Conservation (phyloP, 1,284 basidiomycete genomes). For the Nidula niveotomentosa region DNA sequence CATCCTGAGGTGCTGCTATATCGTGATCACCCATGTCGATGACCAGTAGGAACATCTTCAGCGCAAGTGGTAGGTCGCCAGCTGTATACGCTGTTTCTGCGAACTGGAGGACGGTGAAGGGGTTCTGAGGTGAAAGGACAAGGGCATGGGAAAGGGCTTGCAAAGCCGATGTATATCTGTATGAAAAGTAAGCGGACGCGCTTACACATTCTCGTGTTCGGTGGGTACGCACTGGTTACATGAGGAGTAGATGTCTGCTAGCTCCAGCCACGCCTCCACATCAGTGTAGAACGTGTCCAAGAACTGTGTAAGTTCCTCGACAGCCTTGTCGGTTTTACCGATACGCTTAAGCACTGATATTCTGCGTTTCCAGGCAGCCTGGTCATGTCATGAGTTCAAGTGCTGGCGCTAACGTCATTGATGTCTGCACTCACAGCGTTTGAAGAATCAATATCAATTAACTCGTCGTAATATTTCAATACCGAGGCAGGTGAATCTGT, state of each 20-base stretch:
- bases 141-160: slow-evolving; percentile 82
- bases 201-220: not conserved
- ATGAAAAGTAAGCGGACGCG: not conserved
- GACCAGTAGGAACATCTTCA: slow-evolving; percentile 82
- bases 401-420: too few relatives aligned
- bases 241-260: slow-evolving; percentile 86
- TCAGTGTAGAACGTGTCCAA: slow-evolving; percentile 95
- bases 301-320: slow-evolving; percentile 76
- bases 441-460: slow-evolving; percentile 70
- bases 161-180: slow-evolving; percentile 64
- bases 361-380: slow-evolving; percentile 85
- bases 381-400: not conserved
- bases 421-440: slow-evolving; percentile 62
- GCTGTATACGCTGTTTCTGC: slow-evolving; percentile 88
- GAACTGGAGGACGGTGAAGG: slow-evolving; percentile 78
- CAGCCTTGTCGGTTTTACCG: slow-evolving; percentile 65
- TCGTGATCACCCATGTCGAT: slow-evolving; percentile 83
- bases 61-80: slow-evolving; percentile 72
- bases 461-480: slow-evolving; percentile 67
- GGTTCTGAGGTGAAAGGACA: slow-evolving; percentile 83
- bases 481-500: slow-evolving; percentile 61
- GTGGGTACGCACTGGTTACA: slow-evolving; percentile 65
- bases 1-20: slow-evolving; percentile 38
- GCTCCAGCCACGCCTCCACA: slow-evolving; percentile 89
- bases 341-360: slow-evolving; percentile 68